Evolutionary conservation across 1,139 yeast species (phyloP).

Genomic region (Yueomyces sp.): DNA sequence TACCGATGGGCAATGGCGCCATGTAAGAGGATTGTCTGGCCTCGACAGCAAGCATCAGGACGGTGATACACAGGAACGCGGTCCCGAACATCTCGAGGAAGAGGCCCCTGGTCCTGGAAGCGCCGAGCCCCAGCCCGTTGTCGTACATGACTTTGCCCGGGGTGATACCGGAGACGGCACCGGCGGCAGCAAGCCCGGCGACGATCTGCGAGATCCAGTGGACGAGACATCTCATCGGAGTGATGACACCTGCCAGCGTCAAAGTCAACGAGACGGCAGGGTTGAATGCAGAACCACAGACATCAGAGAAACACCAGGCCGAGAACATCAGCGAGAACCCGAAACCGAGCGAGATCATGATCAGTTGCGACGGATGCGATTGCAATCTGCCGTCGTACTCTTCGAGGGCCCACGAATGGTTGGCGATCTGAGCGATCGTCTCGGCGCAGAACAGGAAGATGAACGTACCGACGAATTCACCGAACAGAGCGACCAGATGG

Average conservation of each 20-base stretch:
- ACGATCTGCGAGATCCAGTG: constrained; percentile 59
- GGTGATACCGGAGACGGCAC: constrained; percentile 77
- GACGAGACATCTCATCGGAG: constrained; percentile 58
- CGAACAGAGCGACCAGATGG: constrained; percentile 40
- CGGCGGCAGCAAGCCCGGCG: constrained; percentile 91
- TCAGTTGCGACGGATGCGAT: constrained; percentile 55
- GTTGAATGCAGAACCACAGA: constrained; percentile 84
- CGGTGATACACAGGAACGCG: constrained; percentile 59
- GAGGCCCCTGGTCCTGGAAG: constrained; percentile 63
- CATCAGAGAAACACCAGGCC: constrained; percentile 62
- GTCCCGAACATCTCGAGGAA: constrained; percentile 81
- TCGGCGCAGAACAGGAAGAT: constrained; percentile 74
- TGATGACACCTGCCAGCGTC: constrained; percentile 57
- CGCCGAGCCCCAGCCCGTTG: constrained; percentile 61
- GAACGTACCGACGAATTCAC: constrained; percentile 80
- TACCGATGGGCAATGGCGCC: constrained; percentile 79
- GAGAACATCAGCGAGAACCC: constrained; percentile 76
- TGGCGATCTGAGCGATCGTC: constrained; percentile 76
- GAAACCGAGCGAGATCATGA: constrained; percentile 79
- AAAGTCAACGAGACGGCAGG: constrained; percentile 78
- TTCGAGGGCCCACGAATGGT: constrained; percentile 34
- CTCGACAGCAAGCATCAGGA: constrained; percentile 75
- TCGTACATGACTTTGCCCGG: constrained; percentile 71
- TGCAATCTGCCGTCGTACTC: constrained; percentile 1
- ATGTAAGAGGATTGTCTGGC: constrained; percentile 62